phyloP scores from a whole-genome alignment of 257 asterid species.

The Marsdenia floribunda region DNA sequence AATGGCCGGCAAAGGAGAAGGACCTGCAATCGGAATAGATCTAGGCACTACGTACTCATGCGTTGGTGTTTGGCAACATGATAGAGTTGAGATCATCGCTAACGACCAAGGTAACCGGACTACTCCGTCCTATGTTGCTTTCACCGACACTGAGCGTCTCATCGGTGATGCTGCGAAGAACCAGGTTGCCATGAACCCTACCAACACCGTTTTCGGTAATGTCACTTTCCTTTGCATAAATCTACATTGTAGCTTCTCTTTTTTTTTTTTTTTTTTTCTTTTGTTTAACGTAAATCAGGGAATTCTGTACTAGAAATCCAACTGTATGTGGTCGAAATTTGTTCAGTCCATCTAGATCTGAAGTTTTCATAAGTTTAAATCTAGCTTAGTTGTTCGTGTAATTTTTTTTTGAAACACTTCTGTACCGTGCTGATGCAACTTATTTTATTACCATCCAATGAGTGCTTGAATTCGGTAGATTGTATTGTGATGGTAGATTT shows the following conservation, averaged over 20 bases:
- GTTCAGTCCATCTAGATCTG: background rate
- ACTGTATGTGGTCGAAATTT: background rate
- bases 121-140: conserved; percentile 39
- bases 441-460: background rate
- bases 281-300: background rate
- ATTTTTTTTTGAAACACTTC: background rate
- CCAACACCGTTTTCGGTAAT: conserved; percentile 37
- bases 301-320: background rate
- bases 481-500: background rate
- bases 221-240: background rate
- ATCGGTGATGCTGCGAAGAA: conserved; percentile 43
- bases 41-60: conserved; percentile 38
- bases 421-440: background rate
- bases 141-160: conserved; percentile 42
- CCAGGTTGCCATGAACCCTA: conserved; percentile 44
- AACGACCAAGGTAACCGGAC: conserved; percentile 45
- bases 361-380: background rate
- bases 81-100: conserved; percentile 38
- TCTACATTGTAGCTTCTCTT: background rate
- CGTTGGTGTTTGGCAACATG: conserved; percentile 43
- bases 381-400: background rate
- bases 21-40: conserved; percentile 39
- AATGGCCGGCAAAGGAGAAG: conserved; percentile 47
- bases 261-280: background rate
- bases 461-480: background rate